Conservation (phyloP, 345 rosid genomes). For the Eucalyptus lansdowneana region DNA sequence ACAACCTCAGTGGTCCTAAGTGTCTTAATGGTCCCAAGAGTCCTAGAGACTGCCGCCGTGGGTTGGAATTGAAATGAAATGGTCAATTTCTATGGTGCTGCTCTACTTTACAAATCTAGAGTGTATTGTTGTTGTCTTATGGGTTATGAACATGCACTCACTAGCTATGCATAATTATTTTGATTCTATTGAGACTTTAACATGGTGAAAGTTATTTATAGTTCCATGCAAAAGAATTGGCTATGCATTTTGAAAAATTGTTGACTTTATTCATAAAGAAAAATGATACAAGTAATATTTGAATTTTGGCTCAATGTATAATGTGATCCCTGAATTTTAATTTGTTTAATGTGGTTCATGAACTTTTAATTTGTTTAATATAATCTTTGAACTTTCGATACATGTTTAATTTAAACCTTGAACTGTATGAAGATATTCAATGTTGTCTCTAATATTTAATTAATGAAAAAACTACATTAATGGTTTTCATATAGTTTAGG, state of each 20-base stretch:
- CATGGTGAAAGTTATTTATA: background rate
- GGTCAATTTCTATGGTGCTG: background rate
- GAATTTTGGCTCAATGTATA: too few relatives aligned
- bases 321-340: too few relatives aligned
- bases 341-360: accelerated
- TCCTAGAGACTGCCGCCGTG: accelerated
- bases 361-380: too few relatives aligned
- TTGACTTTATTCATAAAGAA: background rate
- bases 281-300: background rate
- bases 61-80: background rate
- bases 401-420: too few relatives aligned
- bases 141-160: background rate
- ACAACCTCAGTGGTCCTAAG: too few relatives aligned
- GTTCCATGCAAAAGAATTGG: background rate
- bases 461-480: too few relatives aligned
- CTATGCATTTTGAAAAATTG: background rate
- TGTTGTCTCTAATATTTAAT: too few relatives aligned
- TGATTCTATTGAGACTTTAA: background rate
- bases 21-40: too few relatives aligned
- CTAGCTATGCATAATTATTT: background rate
- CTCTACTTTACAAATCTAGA: background rate
- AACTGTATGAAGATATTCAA: too few relatives aligned
- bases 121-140: background rate
- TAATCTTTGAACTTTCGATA: accelerated
- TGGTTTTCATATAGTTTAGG: too few relatives aligned